phyloP scores from a whole-genome alignment of 306 rosid genomes.

The Corylus americana region DNA sequence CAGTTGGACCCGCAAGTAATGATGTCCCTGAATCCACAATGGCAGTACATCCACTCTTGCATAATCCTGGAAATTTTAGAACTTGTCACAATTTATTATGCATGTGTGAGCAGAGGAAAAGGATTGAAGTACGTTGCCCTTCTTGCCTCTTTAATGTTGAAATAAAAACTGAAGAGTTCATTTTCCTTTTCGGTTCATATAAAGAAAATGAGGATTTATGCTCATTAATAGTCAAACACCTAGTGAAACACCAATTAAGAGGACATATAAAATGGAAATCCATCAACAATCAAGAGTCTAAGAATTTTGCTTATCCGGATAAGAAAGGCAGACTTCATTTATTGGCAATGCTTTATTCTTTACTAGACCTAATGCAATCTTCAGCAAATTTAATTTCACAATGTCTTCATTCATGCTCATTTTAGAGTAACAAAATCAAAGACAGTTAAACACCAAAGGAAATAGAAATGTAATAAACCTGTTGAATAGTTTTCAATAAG shows the following conservation, averaged over 20 bases:
- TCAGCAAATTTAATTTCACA: neutral
- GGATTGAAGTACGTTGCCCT: neutral
- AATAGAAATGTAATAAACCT: slow-evolving; percentile 44
- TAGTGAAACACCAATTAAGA: neutral
- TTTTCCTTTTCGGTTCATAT: neutral
- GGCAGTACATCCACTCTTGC: slow-evolving; percentile 60
- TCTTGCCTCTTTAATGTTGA: neutral
- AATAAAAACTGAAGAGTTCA: neutral
- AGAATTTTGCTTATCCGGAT: slow-evolving; percentile 4
- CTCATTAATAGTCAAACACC: neutral
- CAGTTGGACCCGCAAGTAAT: slow-evolving; percentile 76
- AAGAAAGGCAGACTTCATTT: slow-evolving; percentile 2
- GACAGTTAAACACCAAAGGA: slow-evolving; percentile 3
- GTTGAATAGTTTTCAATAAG: slow-evolving; percentile 58
- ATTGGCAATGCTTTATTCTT: no score
- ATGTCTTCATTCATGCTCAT: neutral
- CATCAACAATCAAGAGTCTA: neutral
- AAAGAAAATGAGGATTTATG: neutral
- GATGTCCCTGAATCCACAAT: slow-evolving; percentile 72
- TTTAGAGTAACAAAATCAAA: slow-evolving; percentile 8
- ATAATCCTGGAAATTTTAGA: slow-evolving; percentile 49
- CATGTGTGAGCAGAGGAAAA: neutral
- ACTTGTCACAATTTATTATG: neutral
- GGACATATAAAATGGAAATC: neutral
- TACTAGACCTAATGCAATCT: neutral